Base-by-base conservation (phyloP, 106 monocot genomes). In the Dioscorea alata region DNA sequence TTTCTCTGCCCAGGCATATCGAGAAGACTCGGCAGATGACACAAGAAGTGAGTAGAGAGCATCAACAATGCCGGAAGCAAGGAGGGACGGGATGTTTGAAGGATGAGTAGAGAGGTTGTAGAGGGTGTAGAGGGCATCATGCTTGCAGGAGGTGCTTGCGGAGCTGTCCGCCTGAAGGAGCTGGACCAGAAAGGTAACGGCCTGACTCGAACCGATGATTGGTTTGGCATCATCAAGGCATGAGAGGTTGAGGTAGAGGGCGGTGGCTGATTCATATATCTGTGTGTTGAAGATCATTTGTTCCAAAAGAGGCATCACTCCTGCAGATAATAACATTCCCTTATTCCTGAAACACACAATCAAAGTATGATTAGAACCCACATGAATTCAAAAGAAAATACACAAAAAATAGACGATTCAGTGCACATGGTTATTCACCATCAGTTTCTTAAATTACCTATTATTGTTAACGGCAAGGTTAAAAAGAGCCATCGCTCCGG, bases 391-490 rank as follows among this genome's bases (percentile, higher is more conserved):
- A 23, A 56, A 19, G 4, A 6, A 18, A 19, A 56, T 0, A 56
- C 13, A 18, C 0, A 56, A 56, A 16, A 18, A 53, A 16, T 53
- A 13, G n/a, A n/a, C 53, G 34, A 3, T 34, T 34, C 34, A 34
- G 34, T 42, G 42, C 42, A 42, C 2, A 42, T 8, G 10, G 6
- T 42, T 42, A 0, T 5, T 10, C 42, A 42, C 28, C 28, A 3
- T 28, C 28, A 28, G 28, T 28, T 19, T 54, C 13, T 54, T 1
- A 18, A 54, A 8, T 48, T 79, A 99, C 92, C 90, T 99, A 66
- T 80, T 73, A 66, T 92, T 99, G 76, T 90, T 83, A 76, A 93
- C 90, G 65, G 87, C 90, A 79, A 99, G 86, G 57, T 99, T 99
- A 77, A 90, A 99, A 20, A 99, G 92, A 52, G 97, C 92, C 79